Percentiles rank a stretch among this genome's conserved stretches.
Evolutionary conservation across 495 filamentous ascomycete genomes (phyloP).

Genomic region (Penicillium silybi): DNA sequence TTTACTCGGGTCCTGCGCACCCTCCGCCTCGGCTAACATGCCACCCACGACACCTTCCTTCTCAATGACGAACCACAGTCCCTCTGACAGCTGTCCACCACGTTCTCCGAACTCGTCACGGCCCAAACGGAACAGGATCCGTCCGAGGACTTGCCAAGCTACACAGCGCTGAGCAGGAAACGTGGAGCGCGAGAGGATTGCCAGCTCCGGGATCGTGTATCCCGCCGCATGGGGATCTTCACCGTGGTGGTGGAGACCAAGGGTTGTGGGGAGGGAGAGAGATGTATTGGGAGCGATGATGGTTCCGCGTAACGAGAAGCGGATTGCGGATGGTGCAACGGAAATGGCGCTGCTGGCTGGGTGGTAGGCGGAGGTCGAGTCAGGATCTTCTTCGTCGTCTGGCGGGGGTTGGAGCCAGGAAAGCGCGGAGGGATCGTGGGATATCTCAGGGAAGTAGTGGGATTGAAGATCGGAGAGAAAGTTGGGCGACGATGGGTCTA

Average conservation of each 20-base stretch:
- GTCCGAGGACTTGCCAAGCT: constrained; percentile 84
- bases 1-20: constrained; percentile 17
- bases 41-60: constrained; percentile 70
- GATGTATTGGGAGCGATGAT: constrained; percentile 72
- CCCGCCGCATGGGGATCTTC: constrained; percentile 90
- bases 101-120: constrained; percentile 70
- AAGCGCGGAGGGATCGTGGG: constrained; percentile 77
- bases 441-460: constrained; percentile 87
- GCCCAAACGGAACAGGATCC: constrained; percentile 80
- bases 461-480: constrained; percentile 81
- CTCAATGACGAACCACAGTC: constrained; percentile 72
- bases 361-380: constrained; percentile 64
- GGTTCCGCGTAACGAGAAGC: constrained; percentile 80
- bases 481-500: constrained; percentile 75
- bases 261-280: constrained; percentile 63
- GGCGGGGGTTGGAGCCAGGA: constrained; percentile 82
- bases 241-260: constrained; percentile 90
- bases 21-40: constrained; percentile 63
- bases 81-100: constrained; percentile 53
- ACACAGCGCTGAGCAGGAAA: constrained; percentile 86
- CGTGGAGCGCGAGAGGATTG: constrained; percentile 72
- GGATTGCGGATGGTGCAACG: constrained; percentile 71
- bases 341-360: constrained; percentile 59
- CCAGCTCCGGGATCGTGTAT: constrained; percentile 88
- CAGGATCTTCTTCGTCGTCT: constrained; percentile 51